Evolutionary conservation across 2,329 filamentous ascomycete genomes (phyloP).

Genomic region (Fusarium protoensiforme): DNA sequence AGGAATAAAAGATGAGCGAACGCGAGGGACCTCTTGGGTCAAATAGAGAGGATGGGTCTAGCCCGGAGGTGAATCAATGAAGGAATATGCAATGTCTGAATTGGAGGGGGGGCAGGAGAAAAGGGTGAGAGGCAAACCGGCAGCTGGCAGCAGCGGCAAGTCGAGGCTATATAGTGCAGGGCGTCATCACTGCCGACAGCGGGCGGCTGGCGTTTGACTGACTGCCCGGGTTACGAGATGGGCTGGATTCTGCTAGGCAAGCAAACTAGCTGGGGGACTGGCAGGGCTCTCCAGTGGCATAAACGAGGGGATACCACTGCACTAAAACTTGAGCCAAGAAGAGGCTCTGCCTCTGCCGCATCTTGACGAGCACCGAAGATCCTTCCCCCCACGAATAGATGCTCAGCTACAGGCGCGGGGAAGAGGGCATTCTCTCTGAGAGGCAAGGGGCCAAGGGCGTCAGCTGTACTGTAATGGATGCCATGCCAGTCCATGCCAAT

Average conservation of each 20-base stretch:
- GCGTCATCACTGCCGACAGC: conserved; percentile 16
- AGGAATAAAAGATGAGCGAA: conserved; percentile 17
- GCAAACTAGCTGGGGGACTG: neutral
- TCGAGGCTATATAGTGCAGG: conserved; percentile 18
- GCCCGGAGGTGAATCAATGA: conserved; percentile 29
- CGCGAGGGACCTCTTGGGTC: conserved; percentile 24
- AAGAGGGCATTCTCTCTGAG: conserved; percentile 11
- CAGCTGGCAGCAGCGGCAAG: conserved; percentile 15
- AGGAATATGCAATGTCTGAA: neutral
- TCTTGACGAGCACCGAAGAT: conserved; percentile 1
- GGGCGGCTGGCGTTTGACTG: conserved; percentile 20
- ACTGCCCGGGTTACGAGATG: neutral
- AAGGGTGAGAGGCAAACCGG: neutral
- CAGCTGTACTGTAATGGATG: neutral
- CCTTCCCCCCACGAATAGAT: conserved; percentile 21
- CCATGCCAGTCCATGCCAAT: neutral
- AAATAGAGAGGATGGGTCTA: conserved; percentile 16
- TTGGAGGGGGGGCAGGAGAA: neutral
- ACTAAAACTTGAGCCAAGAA: conserved; percentile 24
- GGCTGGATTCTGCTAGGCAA: neutral
- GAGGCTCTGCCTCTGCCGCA: conserved; percentile 27
- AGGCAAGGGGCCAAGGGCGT: conserved; percentile 1
- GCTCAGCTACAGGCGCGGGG: conserved; percentile 18
- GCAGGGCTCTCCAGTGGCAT: conserved; percentile 13
- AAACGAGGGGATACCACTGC: conserved; percentile 11